Percentiles rank a stretch among this genome's conserved stretches.
Conservation (phyloP, 768 basidiomycete genomes). For the Serendipita sp. region DNA sequence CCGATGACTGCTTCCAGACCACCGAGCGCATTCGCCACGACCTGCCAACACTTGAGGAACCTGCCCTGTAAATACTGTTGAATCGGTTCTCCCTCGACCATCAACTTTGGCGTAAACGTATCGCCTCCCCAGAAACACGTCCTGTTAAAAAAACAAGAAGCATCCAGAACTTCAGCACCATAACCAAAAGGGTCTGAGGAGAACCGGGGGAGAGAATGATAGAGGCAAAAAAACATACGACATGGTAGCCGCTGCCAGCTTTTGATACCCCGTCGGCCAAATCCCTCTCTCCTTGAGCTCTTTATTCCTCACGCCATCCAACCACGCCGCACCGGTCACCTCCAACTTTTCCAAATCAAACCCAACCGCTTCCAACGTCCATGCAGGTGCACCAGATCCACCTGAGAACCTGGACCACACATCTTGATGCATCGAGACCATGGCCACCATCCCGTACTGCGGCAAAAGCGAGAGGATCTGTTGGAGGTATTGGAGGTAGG, state of each 20-base stretch:
- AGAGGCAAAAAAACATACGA: constrained; percentile 22
- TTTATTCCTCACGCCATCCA: constrained; percentile 61
- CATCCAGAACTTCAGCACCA: not conserved
- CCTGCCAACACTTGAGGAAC: constrained; percentile 64
- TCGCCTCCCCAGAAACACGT: constrained; percentile 92
- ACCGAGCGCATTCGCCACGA: constrained; percentile 50
- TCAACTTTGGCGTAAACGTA: constrained; percentile 64
- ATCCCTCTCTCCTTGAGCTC: constrained; percentile 63
- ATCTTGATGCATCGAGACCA: constrained; percentile 83
- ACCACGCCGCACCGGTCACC: constrained; percentile 74
- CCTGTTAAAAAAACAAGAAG: constrained; percentile 25
- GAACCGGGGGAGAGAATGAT: not conserved
- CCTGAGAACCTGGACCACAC: constrained; percentile 68
- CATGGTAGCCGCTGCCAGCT: constrained; percentile 87
- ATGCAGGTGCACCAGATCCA: constrained; percentile 91
- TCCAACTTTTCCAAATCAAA: constrained; percentile 73
- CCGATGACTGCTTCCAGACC: constrained; percentile 70
- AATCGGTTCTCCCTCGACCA: constrained; percentile 42
- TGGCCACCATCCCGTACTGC: constrained; percentile 54
- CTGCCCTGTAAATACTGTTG: constrained; percentile 73
- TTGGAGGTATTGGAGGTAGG: constrained; percentile 69
- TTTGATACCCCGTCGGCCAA: constrained; percentile 92
- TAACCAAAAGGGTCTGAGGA: constrained; percentile 26
- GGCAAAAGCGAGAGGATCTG: constrained; percentile 52
- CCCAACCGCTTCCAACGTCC: constrained; percentile 79